phyloP scores from a whole-genome alignment of 2,329 filamentous ascomycete genomes.

The Tolypocladium endophyticum region DNA sequence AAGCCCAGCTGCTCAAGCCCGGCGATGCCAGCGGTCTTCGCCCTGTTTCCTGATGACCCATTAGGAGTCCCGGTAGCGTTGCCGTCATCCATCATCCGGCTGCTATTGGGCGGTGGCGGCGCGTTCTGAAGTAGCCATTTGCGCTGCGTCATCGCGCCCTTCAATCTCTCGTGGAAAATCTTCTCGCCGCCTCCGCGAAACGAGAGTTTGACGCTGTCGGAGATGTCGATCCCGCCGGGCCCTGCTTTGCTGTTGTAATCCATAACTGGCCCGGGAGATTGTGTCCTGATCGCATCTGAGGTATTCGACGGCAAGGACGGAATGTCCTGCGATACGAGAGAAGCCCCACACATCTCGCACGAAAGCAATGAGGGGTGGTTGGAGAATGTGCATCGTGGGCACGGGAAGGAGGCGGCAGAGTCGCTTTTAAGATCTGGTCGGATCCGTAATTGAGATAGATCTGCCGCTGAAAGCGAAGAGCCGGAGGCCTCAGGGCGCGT shows the following conservation, averaged over 20 bases:
- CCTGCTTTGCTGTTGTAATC: conserved; percentile 16
- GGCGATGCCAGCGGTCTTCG: conserved; percentile 75
- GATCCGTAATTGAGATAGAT: not conserved
- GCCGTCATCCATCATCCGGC: conserved; percentile 23
- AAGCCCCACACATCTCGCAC: conserved; percentile 86
- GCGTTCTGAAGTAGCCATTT: conserved; percentile 93
- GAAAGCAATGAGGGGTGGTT: conserved; percentile 80
- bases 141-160: conserved; percentile 76
- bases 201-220: conserved; percentile 78
- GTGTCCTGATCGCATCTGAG: conserved; percentile 39
- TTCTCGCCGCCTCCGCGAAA: conserved; percentile 85
- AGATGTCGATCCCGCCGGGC: conserved; percentile 39
- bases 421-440: conserved; percentile 3
- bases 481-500: not conserved
- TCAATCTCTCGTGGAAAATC: conserved; percentile 81
- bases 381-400: conserved; percentile 83
- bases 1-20: conserved; percentile 79
- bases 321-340: conserved; percentile 48
- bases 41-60: conserved; percentile 18
- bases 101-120: conserved; percentile 68
- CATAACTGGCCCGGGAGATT: conserved; percentile 70
- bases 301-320: conserved; percentile 20
- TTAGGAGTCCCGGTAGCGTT: conserved; percentile 14
- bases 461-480: not conserved
- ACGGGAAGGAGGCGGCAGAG: conserved; percentile 42